Base-by-base conservation (phyloP, 192 early-diverging fungal genomes). In the Obelidium mucronatum region DNA sequence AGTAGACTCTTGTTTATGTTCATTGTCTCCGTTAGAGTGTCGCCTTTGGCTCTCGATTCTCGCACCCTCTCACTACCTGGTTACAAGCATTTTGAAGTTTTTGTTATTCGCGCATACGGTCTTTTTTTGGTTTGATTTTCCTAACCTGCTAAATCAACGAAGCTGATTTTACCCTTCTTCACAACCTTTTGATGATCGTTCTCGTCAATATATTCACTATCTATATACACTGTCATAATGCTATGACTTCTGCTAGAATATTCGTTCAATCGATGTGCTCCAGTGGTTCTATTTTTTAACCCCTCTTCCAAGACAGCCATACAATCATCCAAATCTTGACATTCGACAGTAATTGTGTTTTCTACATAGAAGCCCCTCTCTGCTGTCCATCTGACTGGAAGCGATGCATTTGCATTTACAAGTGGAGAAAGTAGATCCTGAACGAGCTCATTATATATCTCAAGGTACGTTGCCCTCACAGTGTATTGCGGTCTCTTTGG, bases 111-210 rank as follows among this genome's bases (percentile, higher is more conserved):
- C 19, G 33, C 2, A 61, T 1, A 61, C 59, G 33, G n/a, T n/a
- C n/a, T n/a, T n/a, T n/a, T n/a, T n/a, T n/a, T n/a, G n/a, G n/a
- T n/a, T n/a, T n/a, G n/a, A n/a, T n/a, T n/a, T n/a, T n/a, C n/a
- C n/a, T n/a, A n/a, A n/a, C n/a, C n/a, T 11, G 89, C 89, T 58
- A 90, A 74, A 76, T 90, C 89, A 3, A 90, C 87, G 79, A 90
- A 89, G 30, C 76, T 83, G 17, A 90, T 86, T 39, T 84, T 88
- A 5, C 89, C 89, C 59, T 79, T 48, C 55, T 62, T 78, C 34
- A 72, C 59, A 24, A 72, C 35, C 80, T 11, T 55, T n/a, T n/a
- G n/a, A n/a, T n/a, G n/a, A n/a, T n/a, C n/a, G n/a, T n/a, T 64
- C 5, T 34, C 30, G 22, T 80, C 76, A 31, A 78, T 34, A 26